Base-by-base conservation (phyloP, 768 basidiomycete genomes). In the Boletales sp. region DNA sequence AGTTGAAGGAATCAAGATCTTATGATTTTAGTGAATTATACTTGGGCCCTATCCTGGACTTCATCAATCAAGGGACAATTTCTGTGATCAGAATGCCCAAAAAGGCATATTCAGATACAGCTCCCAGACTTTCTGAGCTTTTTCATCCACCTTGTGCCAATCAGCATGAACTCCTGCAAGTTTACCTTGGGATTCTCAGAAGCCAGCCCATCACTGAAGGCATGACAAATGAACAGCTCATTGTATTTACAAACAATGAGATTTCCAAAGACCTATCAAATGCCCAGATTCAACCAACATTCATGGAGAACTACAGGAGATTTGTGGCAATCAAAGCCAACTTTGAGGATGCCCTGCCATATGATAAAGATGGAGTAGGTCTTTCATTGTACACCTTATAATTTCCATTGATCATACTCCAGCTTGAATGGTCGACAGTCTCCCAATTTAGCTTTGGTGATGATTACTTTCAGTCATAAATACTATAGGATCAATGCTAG, bases 281-380 rank as follows among this genome's bases (percentile, higher is more conserved):
- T 36, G 78, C 87, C 72, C 83, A 86, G 56, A 64, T 68, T 39
- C 86, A 89, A 52, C 85, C 83, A n/a, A 65, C 58, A 19, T 70
- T 88, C 32, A 82, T 85, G 78, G 67, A 73, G 41, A 59, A 72
- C 29, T 82, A 83, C 59, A 78, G 88, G 24, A 79, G 88, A 24
- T 90, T 79, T 65, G 80, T 86, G 11, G 73, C 86, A 1, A 67
- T 90, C 34, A 74, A 62, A 57, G 69, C 71, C 42, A 60, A 67
- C 39, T 64, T 60, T 31, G 70, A 76, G 54, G 52, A 48, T 11
- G 50, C 52, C 29, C 51, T 59, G 36, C 47, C 57, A 45, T 53
- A 47, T 47, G 62, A 72, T 39, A 64, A 61, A 40, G 62, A 71
- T 50, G 82, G 78, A 51, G 86, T 87, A 60, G 47, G 82, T 21